Evolutionary conservation across 2,329 filamentous ascomycete genomes (phyloP), one percentile per base, ranked within the genome.

Genomic region (Trichoderma simmonsii): DNA sequence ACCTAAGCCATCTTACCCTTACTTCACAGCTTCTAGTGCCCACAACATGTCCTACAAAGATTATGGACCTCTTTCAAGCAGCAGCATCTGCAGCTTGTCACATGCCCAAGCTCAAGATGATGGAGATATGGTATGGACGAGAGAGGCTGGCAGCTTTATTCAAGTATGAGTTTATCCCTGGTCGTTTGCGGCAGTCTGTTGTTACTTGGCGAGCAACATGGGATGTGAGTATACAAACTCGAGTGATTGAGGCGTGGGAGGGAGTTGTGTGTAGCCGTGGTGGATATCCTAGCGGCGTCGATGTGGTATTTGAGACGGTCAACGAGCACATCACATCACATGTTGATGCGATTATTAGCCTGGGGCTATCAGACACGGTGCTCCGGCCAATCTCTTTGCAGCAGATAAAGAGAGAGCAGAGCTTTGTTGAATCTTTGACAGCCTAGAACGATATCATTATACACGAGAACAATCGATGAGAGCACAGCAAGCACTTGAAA

Each of bases 61-160:
- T 80, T 57, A 74, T 76, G 69, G 62, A 76, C 14, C 76, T 81
- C 76, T 76, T 79, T 51, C 74, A n/a, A 67, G 73, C 71, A 39
- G 78, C 78, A 28, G 78, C 75, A 54, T 72, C 71, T n/a, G 75
- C 77, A 51, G 67, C 75, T 14, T 30, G 74, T 21, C 74, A 75
- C 70, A 81, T 82, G 76, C 76, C 78, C 15, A 78, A 65, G 51
- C 76, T 80, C 65, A 67, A 77, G 32, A 78, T 71, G 15, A 76
- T 82, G 76, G 78, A 80, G 60, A 70, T 80, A 24, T 82, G 80
- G 80, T 80, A 79, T 70, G 78, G 78, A 7, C 76, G 73, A 72
- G n/a, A 57, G 43, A 75, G 70, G 21, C 7, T 77, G 24, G 77
- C 77, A 64, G 73, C 77, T 71, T 71, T 76, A 18, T 79, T 78